Base-by-base conservation (phyloP, 768 basidiomycete species). In the Leucogyrophana mollusca region DNA sequence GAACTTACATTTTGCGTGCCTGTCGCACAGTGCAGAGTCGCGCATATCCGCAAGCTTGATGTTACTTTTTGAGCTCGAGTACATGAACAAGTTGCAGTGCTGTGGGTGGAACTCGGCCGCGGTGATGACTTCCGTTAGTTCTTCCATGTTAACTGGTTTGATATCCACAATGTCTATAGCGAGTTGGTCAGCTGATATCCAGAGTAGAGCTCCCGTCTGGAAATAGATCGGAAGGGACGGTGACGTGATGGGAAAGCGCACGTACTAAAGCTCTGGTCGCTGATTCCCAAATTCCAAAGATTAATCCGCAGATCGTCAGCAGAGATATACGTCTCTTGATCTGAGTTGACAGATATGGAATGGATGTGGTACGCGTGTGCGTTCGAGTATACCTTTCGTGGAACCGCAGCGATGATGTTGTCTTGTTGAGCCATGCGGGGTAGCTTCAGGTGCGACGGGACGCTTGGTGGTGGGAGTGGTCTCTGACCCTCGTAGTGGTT, bases 31-130 rank as follows among this genome's bases (percentile, higher is more conserved):
- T 3, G 96, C 96, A 18, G 94, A 91, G 53, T 97, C 94, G 40
- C 96, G 84, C 96, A 99, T 99, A 72, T 99, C 96, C 17, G 94
- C 95, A 48, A 99, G 83, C 73, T 98, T 98, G 78, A 99, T 97
- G 66, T 96, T 98, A 58, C 94, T 95, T 72, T 98, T 98, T 49
- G 96, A 98, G 71, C 92, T 94, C 52, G 95, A 98, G 68, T 98
- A 99, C 94, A 97, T 96, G 76, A 99, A 98, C 41, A 91, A 74
- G 68, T 98, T 98, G 83, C 96, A 98, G 53, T 95, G 90, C 43
- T 83, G 79, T 24, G 96, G 96, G 64, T 98, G 96, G 70, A 99
- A 98, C 70, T 99, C 96, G 39, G 96, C 93, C 9, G 95, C 92
- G n/a, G 96, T 99, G 68, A 99, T 98, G 64, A 99, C 96, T 66